These are phyloP conservation scores for Dactylellina sp. DNA, from an alignment of 2,329 filamentous ascomycete species.

Conservation along the genomic window DNA sequence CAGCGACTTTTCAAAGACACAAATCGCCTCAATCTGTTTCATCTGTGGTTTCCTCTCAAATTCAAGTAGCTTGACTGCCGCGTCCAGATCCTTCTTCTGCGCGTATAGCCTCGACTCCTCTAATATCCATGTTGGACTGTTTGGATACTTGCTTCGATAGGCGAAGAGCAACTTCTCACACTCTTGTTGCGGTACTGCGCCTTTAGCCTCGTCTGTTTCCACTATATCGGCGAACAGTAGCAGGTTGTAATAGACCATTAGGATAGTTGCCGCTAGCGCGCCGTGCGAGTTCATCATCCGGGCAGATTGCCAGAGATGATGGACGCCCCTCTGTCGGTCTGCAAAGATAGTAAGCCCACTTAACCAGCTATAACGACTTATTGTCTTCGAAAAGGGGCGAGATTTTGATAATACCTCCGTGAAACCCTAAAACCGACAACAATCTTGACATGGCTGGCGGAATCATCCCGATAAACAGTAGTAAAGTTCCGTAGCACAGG, in stretches of 20 bases:
- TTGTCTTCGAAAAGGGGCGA: too few species aligned
- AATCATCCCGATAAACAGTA: constrained; percentile 90
- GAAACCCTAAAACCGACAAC: constrained; percentile 88
- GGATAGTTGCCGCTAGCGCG: constrained; percentile 83
- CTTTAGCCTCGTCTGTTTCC: constrained; percentile 70
- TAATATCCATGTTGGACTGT: constrained; percentile 84
- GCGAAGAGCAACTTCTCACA: constrained; percentile 75
- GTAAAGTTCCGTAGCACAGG: constrained; percentile 87
- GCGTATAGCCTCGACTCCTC: constrained; percentile 85
- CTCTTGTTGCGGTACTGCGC: constrained; percentile 77
- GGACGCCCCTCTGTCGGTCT: constrained; percentile 82
- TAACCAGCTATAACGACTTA: too few species aligned
- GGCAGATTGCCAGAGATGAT: constrained; percentile 90
- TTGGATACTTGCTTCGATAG: constrained; percentile 82
- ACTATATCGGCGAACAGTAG: constrained; percentile 90
- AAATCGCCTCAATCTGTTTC: constrained; percentile 87
- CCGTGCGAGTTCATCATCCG: constrained; percentile 89
- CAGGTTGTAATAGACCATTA: constrained; percentile 86
- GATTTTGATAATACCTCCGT: constrained; percentile 69
- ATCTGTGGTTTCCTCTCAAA: constrained; percentile 75
- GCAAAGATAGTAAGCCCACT: constrained; percentile 10
- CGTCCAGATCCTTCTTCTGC: constrained; percentile 74
- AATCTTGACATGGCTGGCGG: constrained; percentile 90
- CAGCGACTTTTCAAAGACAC: constrained; percentile 84
- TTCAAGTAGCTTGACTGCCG: constrained; percentile 75